Evolutionary conservation across 2,329 filamentous ascomycete species (phyloP).

Genomic region (Colletotrichum somersetense): DNA sequence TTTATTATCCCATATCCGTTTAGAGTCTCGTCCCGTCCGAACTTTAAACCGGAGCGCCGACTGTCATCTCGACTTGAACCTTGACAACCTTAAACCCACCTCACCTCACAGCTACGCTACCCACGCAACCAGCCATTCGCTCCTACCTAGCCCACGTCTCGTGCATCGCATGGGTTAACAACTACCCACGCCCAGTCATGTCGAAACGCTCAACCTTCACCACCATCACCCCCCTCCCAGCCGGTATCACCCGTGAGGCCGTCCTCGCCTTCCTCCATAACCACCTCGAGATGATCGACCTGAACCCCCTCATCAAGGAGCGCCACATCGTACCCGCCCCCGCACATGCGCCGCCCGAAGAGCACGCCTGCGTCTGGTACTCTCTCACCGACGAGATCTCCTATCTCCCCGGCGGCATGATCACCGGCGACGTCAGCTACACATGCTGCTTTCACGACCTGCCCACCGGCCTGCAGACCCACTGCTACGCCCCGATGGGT

Average conservation of each 20-base stretch:
- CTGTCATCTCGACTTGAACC: neutral
- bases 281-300: constrained; percentile 86
- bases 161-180: constrained; percentile 6
- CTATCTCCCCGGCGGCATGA: constrained; percentile 77
- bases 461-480: constrained; percentile 78
- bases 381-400: constrained; percentile 81
- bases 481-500: constrained; percentile 85
- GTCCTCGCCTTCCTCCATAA: constrained; percentile 82
- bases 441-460: constrained; percentile 85
- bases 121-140: neutral
- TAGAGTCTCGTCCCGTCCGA: constrained; percentile 16
- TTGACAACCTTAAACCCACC: constrained; percentile 27
- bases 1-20: neutral
- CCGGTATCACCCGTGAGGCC: constrained; percentile 74
- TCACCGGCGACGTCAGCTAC: constrained; percentile 78
- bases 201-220: constrained; percentile 80
- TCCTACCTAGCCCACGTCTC: neutral
- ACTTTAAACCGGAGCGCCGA: neutral
- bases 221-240: constrained; percentile 81
- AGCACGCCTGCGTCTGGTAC: constrained; percentile 82
- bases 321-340: constrained; percentile 78
- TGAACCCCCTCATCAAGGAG: constrained; percentile 85
- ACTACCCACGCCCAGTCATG: constrained; percentile 60
- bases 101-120: constrained; percentile 24
- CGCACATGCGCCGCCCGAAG: constrained; percentile 74